Evolutionary conservation across 352 stramenopile genomes (phyloP).

Genomic region (Phytophthora pseudosyringae): DNA sequence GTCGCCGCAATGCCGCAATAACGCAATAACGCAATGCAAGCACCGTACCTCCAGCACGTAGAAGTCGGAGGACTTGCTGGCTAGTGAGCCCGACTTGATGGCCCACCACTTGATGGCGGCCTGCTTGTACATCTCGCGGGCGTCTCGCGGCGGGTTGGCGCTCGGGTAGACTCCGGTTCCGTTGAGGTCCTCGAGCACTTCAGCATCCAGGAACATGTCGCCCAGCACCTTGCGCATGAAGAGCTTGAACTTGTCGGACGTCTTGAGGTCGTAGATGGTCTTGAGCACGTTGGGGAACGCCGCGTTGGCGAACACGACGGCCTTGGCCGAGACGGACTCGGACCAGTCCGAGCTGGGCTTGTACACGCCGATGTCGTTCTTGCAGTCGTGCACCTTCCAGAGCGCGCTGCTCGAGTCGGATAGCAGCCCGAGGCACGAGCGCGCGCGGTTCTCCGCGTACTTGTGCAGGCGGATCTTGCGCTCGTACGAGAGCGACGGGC

Average conservation of each 20-base stretch:
- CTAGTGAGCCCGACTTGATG: slow-evolving; percentile 81
- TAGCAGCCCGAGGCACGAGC: slow-evolving; percentile 77
- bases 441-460: slow-evolving; percentile 85
- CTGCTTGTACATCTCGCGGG: slow-evolving; percentile 86
- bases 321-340: slow-evolving; percentile 86
- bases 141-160: slow-evolving; percentile 70
- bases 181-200: slow-evolving; percentile 86
- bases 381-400: slow-evolving; percentile 84
- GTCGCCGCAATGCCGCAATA: not conserved
- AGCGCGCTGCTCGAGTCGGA: slow-evolving; percentile 78
- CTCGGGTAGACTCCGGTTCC: slow-evolving; percentile 81
- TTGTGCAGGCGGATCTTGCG: slow-evolving; percentile 86
- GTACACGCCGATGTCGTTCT: slow-evolving; percentile 83
- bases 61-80: slow-evolving; percentile 86
- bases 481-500: slow-evolving; percentile 84
- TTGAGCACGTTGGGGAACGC: slow-evolving; percentile 86
- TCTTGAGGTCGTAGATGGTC: slow-evolving; percentile 86
- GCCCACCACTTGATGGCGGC: slow-evolving; percentile 91
- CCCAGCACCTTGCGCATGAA: slow-evolving; percentile 85
- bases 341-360: slow-evolving; percentile 89
- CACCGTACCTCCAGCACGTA: slow-evolving; percentile 76
- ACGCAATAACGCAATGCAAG: slow-evolving; percentile 6
- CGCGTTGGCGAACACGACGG: slow-evolving; percentile 77
- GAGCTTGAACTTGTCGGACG: slow-evolving; percentile 84
- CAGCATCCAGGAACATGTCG: slow-evolving; percentile 84